Conservation (phyloP, 768 basidiomycete species). For the Kwoniella sp. region DNA sequence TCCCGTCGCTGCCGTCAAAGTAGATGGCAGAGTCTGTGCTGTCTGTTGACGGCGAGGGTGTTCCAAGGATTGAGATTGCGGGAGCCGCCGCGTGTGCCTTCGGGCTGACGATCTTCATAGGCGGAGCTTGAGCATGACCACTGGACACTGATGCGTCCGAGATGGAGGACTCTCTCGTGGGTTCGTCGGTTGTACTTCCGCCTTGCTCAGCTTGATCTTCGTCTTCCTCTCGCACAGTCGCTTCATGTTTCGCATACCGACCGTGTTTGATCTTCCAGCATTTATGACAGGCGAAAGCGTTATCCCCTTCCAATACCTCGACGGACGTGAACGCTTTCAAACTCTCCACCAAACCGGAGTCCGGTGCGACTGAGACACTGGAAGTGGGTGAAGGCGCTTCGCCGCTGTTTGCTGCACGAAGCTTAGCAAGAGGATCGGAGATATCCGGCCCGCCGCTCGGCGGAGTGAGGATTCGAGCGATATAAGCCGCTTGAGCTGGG, state of each 20-base stretch:
- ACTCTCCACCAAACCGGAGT: slow-evolving; percentile 64
- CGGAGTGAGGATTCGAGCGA: slow-evolving; percentile 51
- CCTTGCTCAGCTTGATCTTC: slow-evolving; percentile 35
- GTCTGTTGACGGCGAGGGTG: neutral
- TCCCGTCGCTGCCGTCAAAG: neutral
- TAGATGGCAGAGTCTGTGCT: neutral
- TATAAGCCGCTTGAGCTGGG: slow-evolving; percentile 56
- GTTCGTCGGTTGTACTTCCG: neutral
- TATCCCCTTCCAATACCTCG: slow-evolving; percentile 91
- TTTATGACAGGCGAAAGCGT: slow-evolving; percentile 86
- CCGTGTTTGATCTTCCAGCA: slow-evolving; percentile 85
- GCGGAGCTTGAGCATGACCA: neutral
- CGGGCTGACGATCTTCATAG: neutral
- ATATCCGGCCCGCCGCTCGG: slow-evolving; percentile 22
- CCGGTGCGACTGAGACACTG: slow-evolving; percentile 10
- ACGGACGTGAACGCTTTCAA: slow-evolving; percentile 85
- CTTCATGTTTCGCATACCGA: slow-evolving; percentile 57
- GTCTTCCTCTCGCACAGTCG: slow-evolving; percentile 45
- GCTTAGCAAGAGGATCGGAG: slow-evolving; percentile 48
- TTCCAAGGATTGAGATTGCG: slow-evolving; percentile 4
- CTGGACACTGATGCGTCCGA: neutral
- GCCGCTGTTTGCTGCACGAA: slow-evolving; percentile 38
- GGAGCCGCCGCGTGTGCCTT: neutral
- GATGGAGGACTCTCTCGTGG: slow-evolving; percentile 5
- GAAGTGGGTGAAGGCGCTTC: slow-evolving; percentile 14